Base-by-base conservation (phyloP, 164 flowering plant genomes). In the Warburgia ugandensis region DNA sequence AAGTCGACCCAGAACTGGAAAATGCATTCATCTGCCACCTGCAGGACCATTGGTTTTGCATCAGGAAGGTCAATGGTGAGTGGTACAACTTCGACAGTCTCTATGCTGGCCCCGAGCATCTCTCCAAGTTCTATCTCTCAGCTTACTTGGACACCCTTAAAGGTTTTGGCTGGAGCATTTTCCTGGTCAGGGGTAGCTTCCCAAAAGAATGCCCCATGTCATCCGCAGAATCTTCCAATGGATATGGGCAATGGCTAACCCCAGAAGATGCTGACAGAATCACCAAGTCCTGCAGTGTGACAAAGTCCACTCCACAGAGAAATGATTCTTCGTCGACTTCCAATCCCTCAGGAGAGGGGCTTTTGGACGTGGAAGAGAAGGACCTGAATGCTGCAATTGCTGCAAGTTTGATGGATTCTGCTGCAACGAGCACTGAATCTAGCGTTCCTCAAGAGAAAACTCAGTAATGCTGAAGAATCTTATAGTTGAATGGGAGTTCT, bases 71-170 rank as follows among this genome's bases (percentile, higher is more conserved):
- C 36, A 76, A 80, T 37, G 94, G 89, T 14, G 96, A 92, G 39
- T 92, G 98, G 97, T 91, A 86, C 56, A 91, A 91, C 50, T 91
- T 91, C 45, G 89, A 91, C 61, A 91, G 97, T 56, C 78, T 92
- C 16, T 78, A 73, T 52, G 84, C 94, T 38, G 98, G 96, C 17
- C 98, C 98, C 0, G 79, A 81, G 66, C 84, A 92, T 69, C 84
- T 92, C 45, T 92, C 98, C n/a, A 87, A 80, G 72, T 92, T 92
- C 60, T 83, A 83, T 72, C 91, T 87, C n/a, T 75, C 98, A 10
- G 98, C 96, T 16, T 88, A 83, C 60, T 75, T 92, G 7, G 92
- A 81, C 69, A 73, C 84, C 10, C 73, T 92, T 6, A 87, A 74
- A 65, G 78, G 84, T 60, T 81, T 64, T 20, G 96, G 94, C 6